phyloP scores from a whole-genome alignment of 225 moss, liverwort and hornwort species.

The Asterella californica region DNA sequence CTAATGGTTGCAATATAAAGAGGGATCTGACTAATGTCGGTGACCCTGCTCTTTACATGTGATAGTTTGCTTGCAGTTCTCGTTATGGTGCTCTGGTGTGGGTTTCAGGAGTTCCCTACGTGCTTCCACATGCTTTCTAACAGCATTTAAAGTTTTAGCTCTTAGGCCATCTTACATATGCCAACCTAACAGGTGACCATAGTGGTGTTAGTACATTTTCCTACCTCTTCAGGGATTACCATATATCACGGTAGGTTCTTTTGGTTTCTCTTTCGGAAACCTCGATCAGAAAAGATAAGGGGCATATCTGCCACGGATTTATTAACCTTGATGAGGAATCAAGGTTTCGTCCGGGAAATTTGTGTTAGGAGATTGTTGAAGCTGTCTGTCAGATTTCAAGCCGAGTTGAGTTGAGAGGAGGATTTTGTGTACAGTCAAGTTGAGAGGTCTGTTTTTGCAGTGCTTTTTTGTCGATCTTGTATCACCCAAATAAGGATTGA shows the following conservation, averaged over 20 bases:
- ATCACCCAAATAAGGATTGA: neutral
- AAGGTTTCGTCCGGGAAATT: neutral
- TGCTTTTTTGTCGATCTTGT: neutral
- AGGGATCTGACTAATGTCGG: slow-evolving; percentile 20
- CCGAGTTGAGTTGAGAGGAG: neutral
- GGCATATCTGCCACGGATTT: neutral
- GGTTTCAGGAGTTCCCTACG: neutral
- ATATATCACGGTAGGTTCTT: neutral
- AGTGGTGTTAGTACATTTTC: neutral
- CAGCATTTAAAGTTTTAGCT: neutral
- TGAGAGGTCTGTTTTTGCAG: neutral
- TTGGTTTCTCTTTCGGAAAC: neutral
- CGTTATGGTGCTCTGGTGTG: slow-evolving; percentile 16
- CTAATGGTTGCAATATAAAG: slow-evolving; percentile 18
- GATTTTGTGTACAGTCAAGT: neutral
- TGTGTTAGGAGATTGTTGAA: neutral
- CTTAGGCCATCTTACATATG: neutral
- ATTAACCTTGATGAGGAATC: neutral
- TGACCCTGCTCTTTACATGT: slow-evolving; percentile 10
- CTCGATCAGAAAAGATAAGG: neutral
- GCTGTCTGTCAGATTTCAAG: neutral
- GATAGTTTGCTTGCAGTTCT: slow-evolving; percentile 19
- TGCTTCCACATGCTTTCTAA: slow-evolving; percentile 12
- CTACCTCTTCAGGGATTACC: neutral
- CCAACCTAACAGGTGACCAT: slow-evolving; percentile 12